Evolutionary conservation across 305 asterid genomes (phyloP), one percentile per base, ranked within the genome.

Genomic region (Fraxinus baroniana): DNA sequence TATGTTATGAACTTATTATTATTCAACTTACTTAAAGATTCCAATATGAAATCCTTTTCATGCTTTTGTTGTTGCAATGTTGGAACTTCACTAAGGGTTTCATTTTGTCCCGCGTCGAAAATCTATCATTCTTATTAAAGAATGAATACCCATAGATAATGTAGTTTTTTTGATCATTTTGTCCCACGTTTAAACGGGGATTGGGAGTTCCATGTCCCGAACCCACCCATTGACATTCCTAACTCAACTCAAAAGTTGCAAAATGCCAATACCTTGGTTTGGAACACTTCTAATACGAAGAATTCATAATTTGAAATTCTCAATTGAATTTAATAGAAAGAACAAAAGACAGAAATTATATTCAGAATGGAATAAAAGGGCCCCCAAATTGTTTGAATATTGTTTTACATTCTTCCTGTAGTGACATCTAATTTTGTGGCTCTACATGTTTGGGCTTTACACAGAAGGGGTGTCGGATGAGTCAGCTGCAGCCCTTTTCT

Each of bases 401-500:
- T 60, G 33, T 83, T 85, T 81, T 84, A 76, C 87, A 89, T 86
- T 76, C 72, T 73, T 71, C 70, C 62, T 46, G 28, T n/a, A 79
- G 72, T 78, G 80, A 86, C 77, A 78, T 79, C 84, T 79, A 20
- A 35, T 36, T 7, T 41, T 36, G 33, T 37, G 74, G 77, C 36
- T 36, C 82, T 81, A 81, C 85, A 71, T 73, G 32, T 13, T 77
- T 57, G 26, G 77, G 77, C 28, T 8, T 91, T 82, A 92, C 74
- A 92, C 84, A 77, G 93, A 84, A 76, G 96, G 32, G 41, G 93
- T 4, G 36, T 87, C 91, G 2, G 84, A 83, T 28, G 85, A 84
- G 35, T 90, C 88, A 24, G 92, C 84, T 76, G 84, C 87, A 62
- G 89, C 87, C 18, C 93, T 87, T 89, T 94, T 94, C 95, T 92